Conservation (phyloP, 176 grass and related monocot genomes). For the Pharus latifolius region DNA sequence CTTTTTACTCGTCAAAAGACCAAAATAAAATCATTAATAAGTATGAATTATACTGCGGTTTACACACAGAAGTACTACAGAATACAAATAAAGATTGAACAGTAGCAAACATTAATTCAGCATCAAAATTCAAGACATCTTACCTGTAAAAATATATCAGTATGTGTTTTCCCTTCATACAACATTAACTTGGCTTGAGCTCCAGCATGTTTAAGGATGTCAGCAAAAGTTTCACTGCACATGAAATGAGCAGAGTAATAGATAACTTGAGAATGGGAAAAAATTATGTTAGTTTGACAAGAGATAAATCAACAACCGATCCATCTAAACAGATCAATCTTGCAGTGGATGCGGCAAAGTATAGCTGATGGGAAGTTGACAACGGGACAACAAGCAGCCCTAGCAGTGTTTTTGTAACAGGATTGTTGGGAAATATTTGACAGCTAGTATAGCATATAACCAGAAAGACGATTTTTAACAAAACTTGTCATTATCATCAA, state of each 20-base stretch:
- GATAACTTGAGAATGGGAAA: slow-evolving; percentile 3
- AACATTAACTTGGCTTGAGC: slow-evolving; percentile 65
- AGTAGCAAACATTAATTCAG: not conserved
- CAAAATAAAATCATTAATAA: no score
- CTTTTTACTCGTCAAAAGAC: no score
- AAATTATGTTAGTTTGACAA: not conserved
- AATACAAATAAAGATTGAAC: not conserved
- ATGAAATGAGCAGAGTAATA: slow-evolving; percentile 19
- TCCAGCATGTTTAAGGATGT: slow-evolving; percentile 48
- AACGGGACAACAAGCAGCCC: not conserved
- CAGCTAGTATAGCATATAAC: not conserved
- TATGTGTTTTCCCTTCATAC: slow-evolving; percentile 94
- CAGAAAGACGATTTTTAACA: not conserved
- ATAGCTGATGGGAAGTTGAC: not conserved
- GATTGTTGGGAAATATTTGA: not conserved
- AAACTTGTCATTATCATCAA: not conserved
- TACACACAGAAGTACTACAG: not conserved
- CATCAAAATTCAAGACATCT: not conserved
- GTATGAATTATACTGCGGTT: not conserved
- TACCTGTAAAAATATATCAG: slow-evolving; percentile 96
- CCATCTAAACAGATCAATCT: not conserved
- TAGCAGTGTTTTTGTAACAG: not conserved
- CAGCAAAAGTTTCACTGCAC: slow-evolving; percentile 62
- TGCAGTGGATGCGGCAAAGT: slow-evolving; percentile 12
- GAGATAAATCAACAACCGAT: not conserved